These are phyloP conservation scores for Claviceps paspali DNA, from an alignment of 2,329 filamentous ascomycete genomes.

Conservation along the genomic window DNA sequence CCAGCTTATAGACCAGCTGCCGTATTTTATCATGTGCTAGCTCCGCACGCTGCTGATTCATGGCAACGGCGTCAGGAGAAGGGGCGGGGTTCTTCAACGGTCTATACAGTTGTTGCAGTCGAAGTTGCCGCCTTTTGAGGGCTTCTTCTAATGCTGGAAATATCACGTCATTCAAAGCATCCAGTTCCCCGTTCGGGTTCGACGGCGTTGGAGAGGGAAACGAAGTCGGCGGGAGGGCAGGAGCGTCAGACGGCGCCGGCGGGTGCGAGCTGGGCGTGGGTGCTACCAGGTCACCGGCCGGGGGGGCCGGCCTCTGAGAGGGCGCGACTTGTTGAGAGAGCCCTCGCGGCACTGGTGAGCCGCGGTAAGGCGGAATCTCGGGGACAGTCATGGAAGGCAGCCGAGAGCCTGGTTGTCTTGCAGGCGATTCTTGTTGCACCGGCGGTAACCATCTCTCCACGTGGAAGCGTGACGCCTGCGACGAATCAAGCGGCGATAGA, in stretches of 20 bases:
- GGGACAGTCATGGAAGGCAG: constrained; percentile 28
- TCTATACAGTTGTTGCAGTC: constrained; percentile 37
- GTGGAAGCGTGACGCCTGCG: constrained; percentile 2
- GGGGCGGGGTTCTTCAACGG: constrained; percentile 12
- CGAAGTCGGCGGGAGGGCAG: constrained; percentile 25
- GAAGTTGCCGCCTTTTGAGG: constrained; percentile 60
- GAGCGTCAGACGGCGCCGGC: constrained; percentile 16
- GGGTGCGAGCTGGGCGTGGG: constrained; percentile 12
- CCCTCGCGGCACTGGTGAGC: constrained; percentile 17
- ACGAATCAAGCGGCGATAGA: constrained; percentile 2
- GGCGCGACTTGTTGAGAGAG: constrained; percentile 15
- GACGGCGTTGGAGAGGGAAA: constrained; percentile 42
- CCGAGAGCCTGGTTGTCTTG: constrained; percentile 16
- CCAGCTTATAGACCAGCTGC: constrained; percentile 67
- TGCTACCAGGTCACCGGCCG: neutral
- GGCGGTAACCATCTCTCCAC: constrained; percentile 9
- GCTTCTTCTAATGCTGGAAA: constrained; percentile 86
- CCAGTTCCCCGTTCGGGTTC: constrained; percentile 54
- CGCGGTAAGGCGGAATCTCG: constrained; percentile 41
- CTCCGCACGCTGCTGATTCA: constrained; percentile 52
- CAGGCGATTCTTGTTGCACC: constrained; percentile 7
- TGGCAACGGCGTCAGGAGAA: constrained; percentile 27
- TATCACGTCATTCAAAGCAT: constrained; percentile 80
- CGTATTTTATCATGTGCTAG: constrained; percentile 69
- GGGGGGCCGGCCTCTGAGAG: constrained; percentile 9